phyloP scores from a whole-genome alignment of 371 early-diverging fungal species.

The Quaeritorhiza haematococci region DNA sequence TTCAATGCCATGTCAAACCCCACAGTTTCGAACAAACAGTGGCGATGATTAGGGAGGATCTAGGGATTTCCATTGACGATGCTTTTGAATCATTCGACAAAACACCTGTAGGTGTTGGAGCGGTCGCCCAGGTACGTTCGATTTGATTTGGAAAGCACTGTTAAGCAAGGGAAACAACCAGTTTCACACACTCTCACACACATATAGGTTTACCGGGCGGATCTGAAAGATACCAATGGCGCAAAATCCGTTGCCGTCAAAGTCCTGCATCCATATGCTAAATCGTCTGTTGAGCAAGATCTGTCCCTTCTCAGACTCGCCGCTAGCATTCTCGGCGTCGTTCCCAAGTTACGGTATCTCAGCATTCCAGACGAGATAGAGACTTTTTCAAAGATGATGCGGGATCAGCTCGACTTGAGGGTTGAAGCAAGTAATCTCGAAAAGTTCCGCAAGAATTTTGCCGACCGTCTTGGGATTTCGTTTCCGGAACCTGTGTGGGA shows the following conservation, averaged over 20 bases:
- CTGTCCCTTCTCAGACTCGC: conserved; percentile 70
- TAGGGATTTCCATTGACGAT: conserved; percentile 61
- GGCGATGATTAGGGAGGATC: conserved; percentile 54
- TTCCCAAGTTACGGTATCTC: conserved; percentile 79
- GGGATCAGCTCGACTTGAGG: conserved; percentile 79
- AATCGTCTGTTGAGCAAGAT: conserved; percentile 65
- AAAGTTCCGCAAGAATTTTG: conserved; percentile 60
- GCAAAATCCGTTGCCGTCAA: conserved; percentile 66
- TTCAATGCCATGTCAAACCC: conserved; percentile 78
- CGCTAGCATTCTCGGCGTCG: conserved; percentile 56
- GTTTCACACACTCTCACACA: too few species aligned
- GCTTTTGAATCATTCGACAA: conserved; percentile 72
- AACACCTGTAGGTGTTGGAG: conserved; percentile 86
- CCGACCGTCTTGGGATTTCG: conserved; percentile 38
- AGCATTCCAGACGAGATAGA: conserved; percentile 81
- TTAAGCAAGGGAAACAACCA: too few species aligned
- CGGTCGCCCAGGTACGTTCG: conserved; percentile 87
- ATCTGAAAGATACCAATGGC: neutral
- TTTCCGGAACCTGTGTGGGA: conserved; percentile 69
- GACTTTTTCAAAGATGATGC: conserved; percentile 90
- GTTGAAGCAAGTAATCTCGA: conserved; percentile 73
- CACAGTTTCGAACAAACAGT: conserved; percentile 71
- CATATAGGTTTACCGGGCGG: too few species aligned
- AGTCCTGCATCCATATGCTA: conserved; percentile 84
- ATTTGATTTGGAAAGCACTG: too few species aligned